Evolutionary conservation across 176 grass and related monocot genomes (phyloP).

Genomic region (Oryza longistaminata): DNA sequence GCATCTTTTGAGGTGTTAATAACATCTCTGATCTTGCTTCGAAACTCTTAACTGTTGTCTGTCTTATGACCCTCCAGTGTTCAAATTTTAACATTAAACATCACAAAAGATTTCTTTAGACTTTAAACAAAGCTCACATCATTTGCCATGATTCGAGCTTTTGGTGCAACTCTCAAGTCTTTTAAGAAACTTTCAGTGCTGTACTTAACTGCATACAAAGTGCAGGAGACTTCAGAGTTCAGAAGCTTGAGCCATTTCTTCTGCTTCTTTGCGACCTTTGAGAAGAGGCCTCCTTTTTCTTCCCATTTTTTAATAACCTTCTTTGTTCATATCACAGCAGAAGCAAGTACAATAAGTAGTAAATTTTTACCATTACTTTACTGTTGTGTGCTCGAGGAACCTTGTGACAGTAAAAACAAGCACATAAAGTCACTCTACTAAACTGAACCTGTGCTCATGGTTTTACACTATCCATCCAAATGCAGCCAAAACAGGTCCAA

Average conservation of each 20-base stretch:
- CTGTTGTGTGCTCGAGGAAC: not conserved
- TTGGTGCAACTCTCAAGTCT: slow-evolving; percentile 6
- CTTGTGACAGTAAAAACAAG: slow-evolving; percentile 7
- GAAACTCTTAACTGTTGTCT: not conserved
- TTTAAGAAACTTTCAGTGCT: slow-evolving; percentile 18
- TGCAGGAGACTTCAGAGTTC: not conserved
- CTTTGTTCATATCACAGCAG: not conserved
- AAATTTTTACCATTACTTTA: slow-evolving; percentile 1
- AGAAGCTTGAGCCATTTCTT: not conserved
- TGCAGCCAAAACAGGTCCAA: slow-evolving; percentile 3
- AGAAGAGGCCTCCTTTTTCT: not conserved
- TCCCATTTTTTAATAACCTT: not conserved
- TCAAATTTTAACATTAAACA: not conserved
- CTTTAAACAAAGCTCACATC: not conserved
- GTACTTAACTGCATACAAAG: not conserved
- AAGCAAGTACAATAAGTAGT: not conserved
- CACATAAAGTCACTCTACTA: not conserved
- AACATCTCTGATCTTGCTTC: not conserved
- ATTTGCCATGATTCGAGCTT: slow-evolving; percentile 26
- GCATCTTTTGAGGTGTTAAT: slow-evolving; percentile 24
- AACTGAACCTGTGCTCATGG: not conserved
- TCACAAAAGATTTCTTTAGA: not conserved
- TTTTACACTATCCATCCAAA: not conserved
- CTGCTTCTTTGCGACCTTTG: not conserved
- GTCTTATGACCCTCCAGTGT: not conserved